phyloP scores from a whole-genome alignment of 176 grass and related monocot genomes.

The Oryza punctata region DNA sequence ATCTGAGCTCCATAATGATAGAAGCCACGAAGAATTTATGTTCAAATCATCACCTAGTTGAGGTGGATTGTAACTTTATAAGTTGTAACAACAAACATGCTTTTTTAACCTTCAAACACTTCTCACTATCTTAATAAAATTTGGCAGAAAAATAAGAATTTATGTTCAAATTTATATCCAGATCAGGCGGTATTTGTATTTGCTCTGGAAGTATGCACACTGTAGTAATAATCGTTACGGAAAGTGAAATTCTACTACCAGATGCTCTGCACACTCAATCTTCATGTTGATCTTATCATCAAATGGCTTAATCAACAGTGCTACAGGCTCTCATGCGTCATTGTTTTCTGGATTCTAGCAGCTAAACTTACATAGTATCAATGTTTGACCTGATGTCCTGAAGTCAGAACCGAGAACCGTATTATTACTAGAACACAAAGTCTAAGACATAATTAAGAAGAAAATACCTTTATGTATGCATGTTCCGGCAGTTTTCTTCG shows the following conservation, averaged over 20 bases:
- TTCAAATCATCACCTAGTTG: neutral
- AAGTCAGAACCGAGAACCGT: neutral
- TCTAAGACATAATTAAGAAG: slow-evolving; percentile 5
- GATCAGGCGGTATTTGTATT: neutral
- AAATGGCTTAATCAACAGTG: neutral
- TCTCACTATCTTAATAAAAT: too few species aligned
- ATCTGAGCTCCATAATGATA: neutral
- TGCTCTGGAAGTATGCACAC: neutral
- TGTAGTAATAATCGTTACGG: neutral
- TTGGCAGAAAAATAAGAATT: neutral
- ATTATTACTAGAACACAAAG: neutral
- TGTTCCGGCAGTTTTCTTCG: neutral
- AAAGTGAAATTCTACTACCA: neutral
- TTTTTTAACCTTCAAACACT: too few species aligned
- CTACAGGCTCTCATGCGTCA: neutral
- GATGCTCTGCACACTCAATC: neutral
- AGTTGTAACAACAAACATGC: too few species aligned
- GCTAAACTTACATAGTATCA: neutral
- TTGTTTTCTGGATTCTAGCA: neutral
- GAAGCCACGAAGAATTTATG: neutral
- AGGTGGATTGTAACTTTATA: too few species aligned
- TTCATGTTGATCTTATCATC: neutral
- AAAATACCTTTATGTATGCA: neutral
- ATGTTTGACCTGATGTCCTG: neutral
- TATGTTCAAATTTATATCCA: neutral